Percentiles rank a stretch among this genome's conserved stretches.
These are phyloP conservation scores for Apodospora peruviana DNA, from an alignment of 495 filamentous ascomycete genomes.

Conservation along the genomic window DNA sequence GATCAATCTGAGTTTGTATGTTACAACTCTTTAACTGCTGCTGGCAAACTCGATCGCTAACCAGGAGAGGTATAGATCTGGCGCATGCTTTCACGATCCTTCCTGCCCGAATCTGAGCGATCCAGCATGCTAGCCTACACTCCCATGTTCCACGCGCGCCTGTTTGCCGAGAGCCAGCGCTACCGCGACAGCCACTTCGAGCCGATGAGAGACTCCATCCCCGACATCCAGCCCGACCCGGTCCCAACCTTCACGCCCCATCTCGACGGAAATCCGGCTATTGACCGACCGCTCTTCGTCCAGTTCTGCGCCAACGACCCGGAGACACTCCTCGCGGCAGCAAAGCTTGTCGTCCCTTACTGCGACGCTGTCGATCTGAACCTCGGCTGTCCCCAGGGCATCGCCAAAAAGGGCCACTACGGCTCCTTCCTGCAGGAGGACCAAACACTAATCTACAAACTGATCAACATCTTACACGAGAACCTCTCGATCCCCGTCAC, in stretches of 20 bases:
- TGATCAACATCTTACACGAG: constrained; percentile 73
- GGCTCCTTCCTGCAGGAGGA: constrained; percentile 94
- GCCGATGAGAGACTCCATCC: constrained; percentile 37
- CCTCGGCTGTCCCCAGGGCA: constrained; percentile 95
- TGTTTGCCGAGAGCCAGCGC: constrained; percentile 68
- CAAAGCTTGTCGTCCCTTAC: constrained; percentile 67
- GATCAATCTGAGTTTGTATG: constrained; percentile 95
- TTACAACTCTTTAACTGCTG: constrained; percentile 2
- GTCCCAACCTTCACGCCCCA: constrained; percentile 30
- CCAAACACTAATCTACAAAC: constrained; percentile 67
- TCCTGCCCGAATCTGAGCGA: constrained; percentile 59
- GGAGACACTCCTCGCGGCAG: constrained; percentile 68
- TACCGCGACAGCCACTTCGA: constrained; percentile 77
- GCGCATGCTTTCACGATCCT: constrained; percentile 90
- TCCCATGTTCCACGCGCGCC: constrained; percentile 89
- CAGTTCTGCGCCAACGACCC: constrained; percentile 96
- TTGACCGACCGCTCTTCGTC: constrained; percentile 86
- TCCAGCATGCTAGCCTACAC: constrained; percentile 72
- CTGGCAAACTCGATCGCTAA: too few relatives aligned
- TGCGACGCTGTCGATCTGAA: constrained; percentile 97
- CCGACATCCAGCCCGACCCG: constrained; percentile 6
- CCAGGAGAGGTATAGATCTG: constrained; percentile 87
- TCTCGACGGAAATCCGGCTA: constrained; percentile 77
- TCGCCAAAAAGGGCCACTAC: constrained; percentile 84
- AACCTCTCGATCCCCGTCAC: constrained; percentile 78